Evolutionary conservation across 2,329 filamentous ascomycete species (phyloP), one percentile per base, ranked within the genome.

Genomic region (Phialemonium atrogriseum): DNA sequence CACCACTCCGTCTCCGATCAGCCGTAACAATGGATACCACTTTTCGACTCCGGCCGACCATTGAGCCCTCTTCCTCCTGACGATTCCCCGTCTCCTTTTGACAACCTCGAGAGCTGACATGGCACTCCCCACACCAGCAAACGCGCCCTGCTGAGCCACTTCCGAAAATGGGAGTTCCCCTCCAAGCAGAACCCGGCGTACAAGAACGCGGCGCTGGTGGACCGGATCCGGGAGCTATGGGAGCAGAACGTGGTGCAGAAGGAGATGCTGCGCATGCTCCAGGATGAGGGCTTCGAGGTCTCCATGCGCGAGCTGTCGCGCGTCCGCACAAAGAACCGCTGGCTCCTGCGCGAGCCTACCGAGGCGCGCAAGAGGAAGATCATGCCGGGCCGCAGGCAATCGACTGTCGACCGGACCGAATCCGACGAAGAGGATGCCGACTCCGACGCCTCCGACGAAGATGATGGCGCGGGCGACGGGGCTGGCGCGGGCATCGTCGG

Each of bases 101-200:
- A n/a, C n/a, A n/a, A n/a, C n/a, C n/a, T n/a, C n/a, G n/a, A n/a
- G n/a, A n/a, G n/a, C n/a, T n/a, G n/a, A n/a, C n/a, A n/a, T n/a
- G n/a, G n/a, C n/a, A n/a, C n/a, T n/a, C n/a, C n/a, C n/a, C n/a
- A n/a, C n/a, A 11, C 33, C 55, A 84, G 83, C 54, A 85, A 84
- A 62, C 77, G 83, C 38, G 78, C 80, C 25, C 85, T 80, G 39
- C 82, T 86, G 54, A 76, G 69, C 4, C 80, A 86, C 44, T 84
- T 87, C 56, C 80, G 77, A 49, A 68, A 75, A 51, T 91, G 85
- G 85, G 71, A 75, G 7, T 89, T 91, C 44, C 83, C 84, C 10
- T 73, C 70, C 36, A 85, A 85, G 52, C 77, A 83, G 44, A 77
- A 79, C 37, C 77, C 77, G 1, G 77, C 78, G 2, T 74, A 86